A percentile compares a stretch with the other conserved stretches of the same genome.
phyloP scores from a whole-genome alignment of 495 filamentous ascomycete species.

The Tuber borchii region DNA sequence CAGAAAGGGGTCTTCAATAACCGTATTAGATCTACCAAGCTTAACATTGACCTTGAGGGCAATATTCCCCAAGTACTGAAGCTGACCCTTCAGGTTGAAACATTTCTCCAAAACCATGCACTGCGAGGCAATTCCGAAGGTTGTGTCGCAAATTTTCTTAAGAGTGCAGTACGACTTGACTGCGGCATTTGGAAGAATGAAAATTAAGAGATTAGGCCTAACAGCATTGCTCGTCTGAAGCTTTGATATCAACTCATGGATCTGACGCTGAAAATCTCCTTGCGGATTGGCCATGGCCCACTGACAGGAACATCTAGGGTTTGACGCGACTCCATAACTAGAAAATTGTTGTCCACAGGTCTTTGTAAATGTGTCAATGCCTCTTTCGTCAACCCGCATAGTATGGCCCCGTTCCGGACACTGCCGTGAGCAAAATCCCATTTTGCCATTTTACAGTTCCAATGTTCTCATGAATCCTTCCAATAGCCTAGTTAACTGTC shows the following conservation, averaged over 20 bases:
- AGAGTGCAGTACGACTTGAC: conserved; percentile 20
- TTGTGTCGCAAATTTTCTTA: conserved; percentile 29
- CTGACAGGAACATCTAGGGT: conserved; percentile 5
- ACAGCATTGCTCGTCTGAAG: background rate
- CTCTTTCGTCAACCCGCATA: conserved; percentile 1
- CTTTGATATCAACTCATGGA: conserved; percentile 20
- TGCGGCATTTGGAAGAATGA: conserved; percentile 10
- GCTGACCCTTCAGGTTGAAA: conserved; percentile 7
- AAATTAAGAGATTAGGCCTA: conserved; percentile 29
- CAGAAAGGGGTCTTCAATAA: conserved; percentile 20
- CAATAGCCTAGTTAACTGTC: no score
- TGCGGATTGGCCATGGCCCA: conserved; percentile 16
- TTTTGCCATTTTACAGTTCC: no score
- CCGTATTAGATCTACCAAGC: conserved; percentile 23
- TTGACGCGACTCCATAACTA: conserved; percentile 13
- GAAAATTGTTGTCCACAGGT: conserved; percentile 11
- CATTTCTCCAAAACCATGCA: conserved; percentile 33
- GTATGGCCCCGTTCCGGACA: no score
- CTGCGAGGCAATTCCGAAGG: conserved; percentile 35
- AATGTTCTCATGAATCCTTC: no score
- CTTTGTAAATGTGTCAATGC: conserved; percentile 4
- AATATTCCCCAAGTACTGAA: conserved; percentile 34
- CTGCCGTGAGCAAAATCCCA: no score
- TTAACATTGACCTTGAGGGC: conserved; percentile 35
- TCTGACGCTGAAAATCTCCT: conserved; percentile 16